phyloP scores from a whole-genome alignment of 495 filamentous ascomycete species.

The Penicillium cinerascens region DNA sequence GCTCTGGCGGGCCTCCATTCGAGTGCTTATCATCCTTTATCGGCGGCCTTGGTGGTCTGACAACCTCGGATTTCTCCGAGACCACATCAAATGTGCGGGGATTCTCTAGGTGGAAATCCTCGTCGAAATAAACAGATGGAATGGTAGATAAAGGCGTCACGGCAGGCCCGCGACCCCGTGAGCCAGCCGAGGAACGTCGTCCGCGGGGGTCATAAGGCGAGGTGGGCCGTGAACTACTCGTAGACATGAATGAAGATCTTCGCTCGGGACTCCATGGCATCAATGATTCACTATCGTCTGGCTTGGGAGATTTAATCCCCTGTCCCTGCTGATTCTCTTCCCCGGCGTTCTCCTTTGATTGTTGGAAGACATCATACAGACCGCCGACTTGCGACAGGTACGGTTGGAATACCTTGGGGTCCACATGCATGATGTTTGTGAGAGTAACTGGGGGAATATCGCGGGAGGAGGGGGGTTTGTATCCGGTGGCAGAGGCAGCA shows the following conservation, averaged over 20 bases:
- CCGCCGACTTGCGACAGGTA: conserved; percentile 81
- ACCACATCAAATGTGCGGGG: conserved; percentile 95
- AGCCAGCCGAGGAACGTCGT: conserved; percentile 29
- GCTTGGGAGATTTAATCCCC: conserved; percentile 31
- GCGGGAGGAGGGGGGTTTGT: conserved; percentile 79
- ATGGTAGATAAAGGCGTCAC: conserved; percentile 89
- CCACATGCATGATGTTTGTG: conserved; percentile 82
- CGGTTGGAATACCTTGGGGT: conserved; percentile 70
- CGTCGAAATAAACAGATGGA: conserved; percentile 89
- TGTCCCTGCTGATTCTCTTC: conserved; percentile 43
- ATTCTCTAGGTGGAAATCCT: conserved; percentile 93
- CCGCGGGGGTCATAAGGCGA: conserved; percentile 40
- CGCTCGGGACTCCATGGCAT: conserved; percentile 37
- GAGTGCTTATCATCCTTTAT: conserved; percentile 50
- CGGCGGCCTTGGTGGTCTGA: conserved; percentile 59
- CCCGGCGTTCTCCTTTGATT: conserved; percentile 64
- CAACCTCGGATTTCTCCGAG: conserved; percentile 90
- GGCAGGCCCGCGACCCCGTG: conserved; percentile 49
- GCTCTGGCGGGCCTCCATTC: conserved; percentile 61
- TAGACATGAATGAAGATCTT: conserved; percentile 36
- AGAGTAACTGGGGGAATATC: conserved; percentile 95
- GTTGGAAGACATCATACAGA: conserved; percentile 77
- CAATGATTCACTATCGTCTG: conserved; percentile 36
- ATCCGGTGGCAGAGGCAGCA: conserved; percentile 59
- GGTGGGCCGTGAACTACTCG: conserved; percentile 32